Evolutionary conservation across 2,329 filamentous ascomycete species (phyloP).

Genomic region (Aspergillus sp.): DNA sequence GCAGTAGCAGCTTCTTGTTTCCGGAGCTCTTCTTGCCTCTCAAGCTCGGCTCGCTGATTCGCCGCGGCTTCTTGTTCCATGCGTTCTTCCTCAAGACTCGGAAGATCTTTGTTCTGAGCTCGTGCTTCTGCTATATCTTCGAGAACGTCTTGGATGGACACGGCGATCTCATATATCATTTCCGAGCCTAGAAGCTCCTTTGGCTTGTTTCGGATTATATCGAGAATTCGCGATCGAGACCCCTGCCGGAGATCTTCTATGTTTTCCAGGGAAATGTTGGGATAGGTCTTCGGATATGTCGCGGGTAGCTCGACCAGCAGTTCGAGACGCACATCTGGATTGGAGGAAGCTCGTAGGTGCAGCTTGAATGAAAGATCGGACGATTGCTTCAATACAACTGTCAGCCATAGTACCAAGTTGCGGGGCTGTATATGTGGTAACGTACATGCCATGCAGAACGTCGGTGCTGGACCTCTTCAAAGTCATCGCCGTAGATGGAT

Average conservation of each 20-base stretch:
- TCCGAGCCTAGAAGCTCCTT: conserved; percentile 63
- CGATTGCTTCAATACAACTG: conserved; percentile 58
- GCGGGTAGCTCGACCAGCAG: conserved; percentile 81
- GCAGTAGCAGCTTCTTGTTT: conserved; percentile 42
- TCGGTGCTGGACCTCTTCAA: conserved; percentile 68
- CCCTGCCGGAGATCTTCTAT: conserved; percentile 65
- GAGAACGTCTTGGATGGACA: conserved; percentile 66
- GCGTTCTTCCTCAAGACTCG: conserved; percentile 85
- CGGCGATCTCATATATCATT: conserved; percentile 64
- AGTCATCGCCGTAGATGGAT: conserved; percentile 89
- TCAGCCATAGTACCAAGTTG: conserved; percentile 1
- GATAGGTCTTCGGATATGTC: conserved; percentile 84
- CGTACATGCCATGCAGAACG: conserved; percentile 80
- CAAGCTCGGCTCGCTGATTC: conserved; percentile 52
- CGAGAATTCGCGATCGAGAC: conserved; percentile 68
- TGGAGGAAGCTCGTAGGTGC: conserved; percentile 69
- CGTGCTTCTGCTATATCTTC: conserved; percentile 82
- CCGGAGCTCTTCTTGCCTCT: conserved; percentile 49
- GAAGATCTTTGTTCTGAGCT: conserved; percentile 71
- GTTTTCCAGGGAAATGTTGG: conserved; percentile 68
- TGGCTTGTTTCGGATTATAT: conserved; percentile 67
- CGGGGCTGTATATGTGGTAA: conserved; percentile 10
- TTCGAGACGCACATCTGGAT: conserved; percentile 68
- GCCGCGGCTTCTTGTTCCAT: conserved; percentile 76
- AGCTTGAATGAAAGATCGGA: conserved; percentile 79